Evolutionary conservation across 495 filamentous ascomycete genomes (phyloP), one percentile per base, ranked within the genome.

Genomic region (Letharia columbiana): DNA sequence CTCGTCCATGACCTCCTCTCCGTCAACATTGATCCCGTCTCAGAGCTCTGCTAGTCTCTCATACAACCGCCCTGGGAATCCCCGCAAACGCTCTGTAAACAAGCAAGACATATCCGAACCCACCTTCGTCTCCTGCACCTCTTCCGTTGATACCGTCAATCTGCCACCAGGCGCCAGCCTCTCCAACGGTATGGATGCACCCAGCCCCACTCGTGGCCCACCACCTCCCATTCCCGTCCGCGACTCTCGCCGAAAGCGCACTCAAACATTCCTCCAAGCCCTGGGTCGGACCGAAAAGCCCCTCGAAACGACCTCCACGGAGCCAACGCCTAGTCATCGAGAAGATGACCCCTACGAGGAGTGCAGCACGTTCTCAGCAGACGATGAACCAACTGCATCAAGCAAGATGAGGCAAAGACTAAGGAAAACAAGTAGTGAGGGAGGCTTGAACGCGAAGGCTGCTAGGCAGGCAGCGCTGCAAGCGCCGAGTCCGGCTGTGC

Each of bases 31-130:
- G 58, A 66, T 62, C 44, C 71, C 58, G 58, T 63, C 54, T 67
- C 72, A 66, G 42, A 71, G 41, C 41, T 63, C 66, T 70, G 66
- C 70, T 15, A 67, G 28, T 45, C 66, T 44, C 35, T 52, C 47
- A 28, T 71, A 73, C 41, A 58, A 70, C 31, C 70, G 74, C 33
- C 73, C 79, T 66, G 74, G 74, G 23, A 65, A 67, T 63, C 75
- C 77, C 33, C 79, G 74, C 63, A 94, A 91, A 78, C 84, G 84
- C 47, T 78, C 83, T 0, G 78, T 94, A 59, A 87, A 85, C 70
- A 91, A 93, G 71, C 77, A 81, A 44, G 84, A 88, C 39, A 95
- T 96, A 49, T 93, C 90, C 4, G 91, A 94, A 68, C 91, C 91
- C 0, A 89, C 83, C 0, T 88, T 96, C 64, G 75, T 93, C n/a